These are phyloP conservation scores for Pythium folliculosum DNA, from an alignment of 352 stramenopile species.

Conservation along the genomic window DNA sequence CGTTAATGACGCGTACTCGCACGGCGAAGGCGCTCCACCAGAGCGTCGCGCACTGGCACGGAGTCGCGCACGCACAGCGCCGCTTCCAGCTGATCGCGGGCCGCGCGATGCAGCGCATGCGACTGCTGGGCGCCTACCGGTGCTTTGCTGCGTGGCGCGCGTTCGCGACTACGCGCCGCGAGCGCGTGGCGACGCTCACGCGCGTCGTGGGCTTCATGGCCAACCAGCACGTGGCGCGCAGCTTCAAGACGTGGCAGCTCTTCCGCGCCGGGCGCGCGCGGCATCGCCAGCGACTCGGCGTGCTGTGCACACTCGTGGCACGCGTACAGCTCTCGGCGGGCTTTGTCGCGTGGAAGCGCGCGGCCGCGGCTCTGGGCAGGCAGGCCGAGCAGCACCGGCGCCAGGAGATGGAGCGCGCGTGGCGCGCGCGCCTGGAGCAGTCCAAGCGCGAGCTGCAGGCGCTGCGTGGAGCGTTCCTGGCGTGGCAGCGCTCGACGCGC, in stretches of 20 bases:
- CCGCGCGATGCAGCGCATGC: slow-evolving; percentile 30
- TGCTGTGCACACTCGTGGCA: not conserved
- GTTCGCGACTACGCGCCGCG: slow-evolving; percentile 8
- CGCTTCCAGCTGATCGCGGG: slow-evolving; percentile 7
- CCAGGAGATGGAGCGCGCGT: slow-evolving; percentile 22
- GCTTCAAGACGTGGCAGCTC: slow-evolving; percentile 26
- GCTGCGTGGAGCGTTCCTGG: slow-evolving; percentile 12
- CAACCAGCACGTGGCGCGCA: slow-evolving; percentile 28
- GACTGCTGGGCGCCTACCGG: slow-evolving; percentile 34
- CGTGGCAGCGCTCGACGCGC: slow-evolving; percentile 14
- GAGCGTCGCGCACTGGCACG: slow-evolving; percentile 7
- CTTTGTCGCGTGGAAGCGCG: slow-evolving; percentile 14
- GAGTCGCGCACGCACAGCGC: not conserved
- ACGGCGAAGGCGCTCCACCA: not conserved
- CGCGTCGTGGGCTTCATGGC: slow-evolving; percentile 39
- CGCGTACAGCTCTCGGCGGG: not conserved
- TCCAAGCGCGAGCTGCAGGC: slow-evolving; percentile 28
- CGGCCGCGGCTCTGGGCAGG: not conserved
- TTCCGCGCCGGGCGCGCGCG: slow-evolving; percentile 5
- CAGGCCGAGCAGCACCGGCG: slow-evolving; percentile 12
- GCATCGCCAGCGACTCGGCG: not conserved
- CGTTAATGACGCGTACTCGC: not conserved
- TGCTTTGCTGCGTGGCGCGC: slow-evolving; percentile 65
- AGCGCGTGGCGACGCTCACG: slow-evolving; percentile 29
- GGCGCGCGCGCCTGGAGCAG: slow-evolving; percentile 25